Evolutionary conservation across 257 asterid genomes (phyloP).

Genomic region (Echium plantagineum): DNA sequence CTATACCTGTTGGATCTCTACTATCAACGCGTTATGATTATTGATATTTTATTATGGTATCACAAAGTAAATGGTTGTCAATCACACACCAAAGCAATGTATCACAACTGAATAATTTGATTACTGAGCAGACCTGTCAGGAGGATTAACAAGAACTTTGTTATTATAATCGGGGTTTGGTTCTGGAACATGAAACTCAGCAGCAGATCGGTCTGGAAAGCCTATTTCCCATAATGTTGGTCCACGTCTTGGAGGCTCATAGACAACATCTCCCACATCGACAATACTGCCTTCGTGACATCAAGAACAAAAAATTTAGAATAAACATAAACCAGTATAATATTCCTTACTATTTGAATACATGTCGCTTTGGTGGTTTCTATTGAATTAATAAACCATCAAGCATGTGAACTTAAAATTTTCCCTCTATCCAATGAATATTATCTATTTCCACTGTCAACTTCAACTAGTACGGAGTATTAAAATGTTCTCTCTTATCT

Average conservation of each 20-base stretch:
- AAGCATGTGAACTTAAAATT: too few relatives aligned
- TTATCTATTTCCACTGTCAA: too few relatives aligned
- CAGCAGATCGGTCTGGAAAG: conserved; percentile 60
- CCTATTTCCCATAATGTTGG: conserved; percentile 86
- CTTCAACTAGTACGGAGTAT: too few relatives aligned
- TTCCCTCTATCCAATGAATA: too few relatives aligned
- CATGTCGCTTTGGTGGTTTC: conserved; percentile 29
- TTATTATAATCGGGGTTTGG: conserved; percentile 51
- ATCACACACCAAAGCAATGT: background rate
- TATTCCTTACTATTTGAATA: conserved; percentile 2
- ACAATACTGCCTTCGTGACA: conserved; percentile 10
- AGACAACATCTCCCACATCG: conserved; percentile 37
- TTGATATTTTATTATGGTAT: background rate
- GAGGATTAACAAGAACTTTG: conserved; percentile 44
- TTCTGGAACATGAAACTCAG: conserved; percentile 47
- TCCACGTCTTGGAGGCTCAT: conserved; percentile 57
- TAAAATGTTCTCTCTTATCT: too few relatives aligned
- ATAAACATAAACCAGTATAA: background rate
- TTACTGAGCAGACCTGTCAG: conserved; percentile 31
- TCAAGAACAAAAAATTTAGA: background rate
- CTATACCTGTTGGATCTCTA: background rate
- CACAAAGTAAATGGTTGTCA: background rate
- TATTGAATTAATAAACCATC: too few relatives aligned
- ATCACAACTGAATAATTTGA: background rate
- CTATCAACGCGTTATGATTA: background rate